Percentiles rank a stretch among this genome's conserved stretches.
phyloP scores from a whole-genome alignment of 2,329 filamentous ascomycete species.

The Aspergillus unguis region DNA sequence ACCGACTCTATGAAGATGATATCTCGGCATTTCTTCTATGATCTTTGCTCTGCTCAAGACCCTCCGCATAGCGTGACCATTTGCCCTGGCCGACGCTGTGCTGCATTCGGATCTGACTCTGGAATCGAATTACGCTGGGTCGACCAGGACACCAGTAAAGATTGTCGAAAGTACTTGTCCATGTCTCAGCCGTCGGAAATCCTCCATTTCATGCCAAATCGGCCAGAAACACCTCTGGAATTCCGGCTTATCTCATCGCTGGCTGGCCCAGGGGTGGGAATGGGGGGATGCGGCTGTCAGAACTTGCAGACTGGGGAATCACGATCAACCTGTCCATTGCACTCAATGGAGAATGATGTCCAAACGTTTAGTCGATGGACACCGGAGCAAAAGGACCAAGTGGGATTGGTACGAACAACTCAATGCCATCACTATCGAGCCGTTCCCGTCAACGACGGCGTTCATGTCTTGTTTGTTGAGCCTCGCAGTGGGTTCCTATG shows the following conservation, averaged over 20 bases:
- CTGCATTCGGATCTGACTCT: conserved; percentile 62
- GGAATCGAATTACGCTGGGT: conserved; percentile 64
- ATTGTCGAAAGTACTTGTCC: conserved; percentile 39
- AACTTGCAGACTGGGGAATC: conserved; percentile 19
- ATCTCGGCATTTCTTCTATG: conserved; percentile 45
- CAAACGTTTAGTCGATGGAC: conserved; percentile 27
- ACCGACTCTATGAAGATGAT: conserved; percentile 29
- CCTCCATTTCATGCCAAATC: conserved; percentile 58
- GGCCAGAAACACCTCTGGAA: conserved; percentile 52
- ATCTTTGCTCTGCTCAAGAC: conserved; percentile 60
- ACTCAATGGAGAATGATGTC: conserved; percentile 24
- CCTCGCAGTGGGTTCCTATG: conserved; percentile 55
- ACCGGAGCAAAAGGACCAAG: conserved; percentile 19
- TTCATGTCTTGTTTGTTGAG: conserved; percentile 64
- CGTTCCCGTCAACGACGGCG: conserved; percentile 62
- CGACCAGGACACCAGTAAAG: conserved; percentile 44
- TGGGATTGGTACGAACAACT: conserved; percentile 40
- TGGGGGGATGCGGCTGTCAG: conserved; percentile 30
- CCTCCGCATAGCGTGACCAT: conserved; percentile 64
- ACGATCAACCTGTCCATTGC: conserved; percentile 26
- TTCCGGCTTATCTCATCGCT: conserved; percentile 62
- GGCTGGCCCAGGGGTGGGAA: conserved; percentile 38
- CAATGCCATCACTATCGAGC: conserved; percentile 61
- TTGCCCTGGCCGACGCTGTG: conserved; percentile 61
- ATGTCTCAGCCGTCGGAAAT: conserved; percentile 42